Conservation (phyloP, 371 early-diverging fungal species). For the Zopfochytrium polystomum region DNA sequence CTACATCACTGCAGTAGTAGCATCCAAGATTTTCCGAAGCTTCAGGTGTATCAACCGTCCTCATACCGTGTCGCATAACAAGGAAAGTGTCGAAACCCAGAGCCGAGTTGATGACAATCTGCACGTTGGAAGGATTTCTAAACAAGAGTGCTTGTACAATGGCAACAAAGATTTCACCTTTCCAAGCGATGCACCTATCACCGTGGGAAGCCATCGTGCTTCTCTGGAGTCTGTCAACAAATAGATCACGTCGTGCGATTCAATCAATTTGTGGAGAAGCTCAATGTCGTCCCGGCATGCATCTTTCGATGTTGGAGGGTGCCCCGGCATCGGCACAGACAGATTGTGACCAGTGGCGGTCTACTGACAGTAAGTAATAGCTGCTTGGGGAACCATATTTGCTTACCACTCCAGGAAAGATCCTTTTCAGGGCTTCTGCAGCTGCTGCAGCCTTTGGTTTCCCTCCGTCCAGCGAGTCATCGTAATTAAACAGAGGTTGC, state of each 20-base stretch:
- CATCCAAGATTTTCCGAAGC: conserved; percentile 64
- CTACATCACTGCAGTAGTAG: conserved; percentile 95
- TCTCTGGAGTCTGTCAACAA: conserved; percentile 93
- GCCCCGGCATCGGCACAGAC: conserved; percentile 95
- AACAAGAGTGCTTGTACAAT: too few species aligned
- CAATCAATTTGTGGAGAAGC: conserved; percentile 59
- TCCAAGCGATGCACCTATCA: conserved; percentile 64
- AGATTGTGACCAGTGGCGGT: conserved; percentile 64
- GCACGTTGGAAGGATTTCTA: too few species aligned
- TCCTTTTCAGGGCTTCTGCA: conserved; percentile 63
- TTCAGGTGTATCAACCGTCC: conserved; percentile 8
- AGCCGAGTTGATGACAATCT: conserved; percentile 87
- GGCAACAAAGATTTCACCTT: too few species aligned
- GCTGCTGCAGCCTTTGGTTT: conserved; percentile 82
- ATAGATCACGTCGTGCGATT: conserved; percentile 79
- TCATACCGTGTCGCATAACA: conserved; percentile 93
- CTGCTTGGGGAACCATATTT: background rate
- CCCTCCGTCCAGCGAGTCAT: conserved; percentile 84
- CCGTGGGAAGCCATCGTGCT: conserved; percentile 91
- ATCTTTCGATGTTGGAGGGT: conserved; percentile 50
- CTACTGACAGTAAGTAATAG: conserved; percentile 35
- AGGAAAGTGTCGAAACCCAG: conserved; percentile 93
- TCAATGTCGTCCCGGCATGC: conserved; percentile 51
- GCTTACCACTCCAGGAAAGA: conserved; percentile 79
- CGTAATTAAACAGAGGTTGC: conserved; percentile 88